phyloP scores from a whole-genome alignment of 139 green algal genomes.

The Chlorella sp. region DNA sequence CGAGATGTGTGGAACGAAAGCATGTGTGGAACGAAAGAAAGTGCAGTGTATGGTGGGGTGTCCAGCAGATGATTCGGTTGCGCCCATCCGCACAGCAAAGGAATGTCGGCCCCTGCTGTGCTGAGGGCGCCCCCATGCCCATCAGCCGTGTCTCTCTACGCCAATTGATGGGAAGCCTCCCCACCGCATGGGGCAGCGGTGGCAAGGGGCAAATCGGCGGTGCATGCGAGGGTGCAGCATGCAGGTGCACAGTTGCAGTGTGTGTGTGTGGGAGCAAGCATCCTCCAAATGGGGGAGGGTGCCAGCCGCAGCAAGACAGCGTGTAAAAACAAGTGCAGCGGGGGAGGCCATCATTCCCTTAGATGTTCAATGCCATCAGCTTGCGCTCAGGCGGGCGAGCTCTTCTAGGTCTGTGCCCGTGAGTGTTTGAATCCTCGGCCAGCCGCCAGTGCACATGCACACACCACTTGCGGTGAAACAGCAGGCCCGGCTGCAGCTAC shows the following conservation, averaged over 20 bases:
- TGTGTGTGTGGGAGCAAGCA: too few species aligned
- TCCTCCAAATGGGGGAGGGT: too few species aligned
- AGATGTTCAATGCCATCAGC: slow-evolving; percentile 6
- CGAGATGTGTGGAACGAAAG: not conserved
- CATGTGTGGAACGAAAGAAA: not conserved
- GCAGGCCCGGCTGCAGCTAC: too few species aligned
- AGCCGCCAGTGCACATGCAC: too few species aligned
- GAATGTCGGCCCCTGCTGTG: slow-evolving; percentile 23
- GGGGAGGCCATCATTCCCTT: not conserved
- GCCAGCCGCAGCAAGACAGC: too few species aligned
- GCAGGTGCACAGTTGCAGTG: too few species aligned
- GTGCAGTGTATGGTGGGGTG: not conserved
- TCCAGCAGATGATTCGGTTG: slow-evolving; percentile 24
- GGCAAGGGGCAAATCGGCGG: slow-evolving; percentile 36
- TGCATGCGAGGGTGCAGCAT: not conserved
- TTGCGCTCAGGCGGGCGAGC: slow-evolving; percentile 2
- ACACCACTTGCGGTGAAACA: too few species aligned
- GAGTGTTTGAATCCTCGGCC: not conserved
- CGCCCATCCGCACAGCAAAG: slow-evolving; percentile 24
- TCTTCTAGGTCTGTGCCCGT: not conserved
- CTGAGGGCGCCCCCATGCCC: slow-evolving; percentile 23
- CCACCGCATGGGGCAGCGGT: slow-evolving; percentile 24
- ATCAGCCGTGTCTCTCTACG: slow-evolving; percentile 14
- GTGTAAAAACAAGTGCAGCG: too few species aligned
- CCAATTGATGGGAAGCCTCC: slow-evolving; percentile 37